phyloP scores from a whole-genome alignment of 78 protist genomes.

The Kipferlia bialata region DNA sequence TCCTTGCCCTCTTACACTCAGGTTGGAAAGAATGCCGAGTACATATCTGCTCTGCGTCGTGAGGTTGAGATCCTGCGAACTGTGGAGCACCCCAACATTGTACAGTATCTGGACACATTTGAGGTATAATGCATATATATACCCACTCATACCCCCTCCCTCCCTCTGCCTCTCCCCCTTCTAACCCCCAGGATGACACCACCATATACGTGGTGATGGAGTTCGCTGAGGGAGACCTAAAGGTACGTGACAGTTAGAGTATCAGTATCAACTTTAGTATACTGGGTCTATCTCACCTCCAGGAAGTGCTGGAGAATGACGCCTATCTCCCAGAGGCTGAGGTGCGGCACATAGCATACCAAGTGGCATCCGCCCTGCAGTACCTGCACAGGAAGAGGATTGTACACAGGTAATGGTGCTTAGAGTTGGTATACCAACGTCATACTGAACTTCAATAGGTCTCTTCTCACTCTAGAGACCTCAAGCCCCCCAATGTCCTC shows the following conservation, averaged over 20 bases:
- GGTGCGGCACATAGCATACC: conserved; percentile 9
- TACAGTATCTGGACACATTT: conserved; percentile 51
- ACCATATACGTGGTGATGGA: conserved; percentile 64
- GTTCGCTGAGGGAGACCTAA: conserved; percentile 6
- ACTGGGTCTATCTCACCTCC: no score
- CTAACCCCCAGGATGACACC: no score
- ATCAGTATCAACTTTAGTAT: no score
- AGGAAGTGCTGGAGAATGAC: not conserved
- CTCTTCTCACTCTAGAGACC: no score
- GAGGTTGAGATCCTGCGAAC: conserved; percentile 53
- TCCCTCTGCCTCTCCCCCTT: no score
- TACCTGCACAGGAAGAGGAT: conserved; percentile 5
- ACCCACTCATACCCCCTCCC: no score
- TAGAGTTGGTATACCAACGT: no score
- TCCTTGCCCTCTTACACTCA: not conserved
- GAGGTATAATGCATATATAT: no score
- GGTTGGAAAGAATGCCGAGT: not conserved
- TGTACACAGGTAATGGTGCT: conserved; percentile 14
- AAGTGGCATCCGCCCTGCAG: conserved; percentile 6
- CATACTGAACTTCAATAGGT: no score
- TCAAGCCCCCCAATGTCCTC: conserved; percentile 21
- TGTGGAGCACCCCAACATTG: conserved; percentile 63
- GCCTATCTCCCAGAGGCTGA: conserved; percentile 3
- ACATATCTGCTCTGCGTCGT: not conserved
- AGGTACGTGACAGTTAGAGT: no score